Evolutionary conservation across 2,329 filamentous ascomycete genomes (phyloP), one percentile per base, ranked within the genome.

Genomic region (Curvularia sp.): DNA sequence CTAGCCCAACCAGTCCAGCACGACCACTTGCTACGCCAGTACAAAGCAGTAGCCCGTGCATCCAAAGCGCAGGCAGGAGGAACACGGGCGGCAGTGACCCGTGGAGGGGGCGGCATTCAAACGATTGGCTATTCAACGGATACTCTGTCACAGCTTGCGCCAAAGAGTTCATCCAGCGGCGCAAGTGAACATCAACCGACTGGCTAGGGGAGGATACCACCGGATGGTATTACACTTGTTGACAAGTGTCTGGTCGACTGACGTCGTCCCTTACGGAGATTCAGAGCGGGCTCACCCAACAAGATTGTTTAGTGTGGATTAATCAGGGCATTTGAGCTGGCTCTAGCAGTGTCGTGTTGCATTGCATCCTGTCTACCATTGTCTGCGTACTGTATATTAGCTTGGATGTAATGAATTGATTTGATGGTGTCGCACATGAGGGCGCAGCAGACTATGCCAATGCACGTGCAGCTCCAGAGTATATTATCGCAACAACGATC

Each of bases 41-140:
- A 15, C 71, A 72, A 39, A 45, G 62, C 3, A 34, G 52, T 21
- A 61, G 70, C 53, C 69, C 72, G 4, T 68, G 65, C 49, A 53
- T 72, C 10, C 66, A 71, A n/a, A 55, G 58, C 12, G 43, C 65
- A 4, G 57, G 64, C 12, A 63, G 75, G 48, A 60, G 68, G 27
- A 70, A 69, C 60, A 74, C 72, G 4, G 64, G 61, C 47, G 69
- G 68, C 46, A 77, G 74, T 58, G 72, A 77, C 55, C 67, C 70
- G 55, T 77, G 74, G 74, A 64, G 67, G 9, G 74, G 74, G 50
- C 69, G 76, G 7, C 76, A 78, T 59, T 74, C 75, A 23, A 78
- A 78, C 53, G 71, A 72, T 8, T 78, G 76, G 76, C 64, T 78
- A 4, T 78, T 78, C 55, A 71, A 71, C 41, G 74, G 71, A 39